Base-by-base conservation (phyloP, 768 basidiomycete genomes). In the Tubosaeta brunneosetosa region DNA sequence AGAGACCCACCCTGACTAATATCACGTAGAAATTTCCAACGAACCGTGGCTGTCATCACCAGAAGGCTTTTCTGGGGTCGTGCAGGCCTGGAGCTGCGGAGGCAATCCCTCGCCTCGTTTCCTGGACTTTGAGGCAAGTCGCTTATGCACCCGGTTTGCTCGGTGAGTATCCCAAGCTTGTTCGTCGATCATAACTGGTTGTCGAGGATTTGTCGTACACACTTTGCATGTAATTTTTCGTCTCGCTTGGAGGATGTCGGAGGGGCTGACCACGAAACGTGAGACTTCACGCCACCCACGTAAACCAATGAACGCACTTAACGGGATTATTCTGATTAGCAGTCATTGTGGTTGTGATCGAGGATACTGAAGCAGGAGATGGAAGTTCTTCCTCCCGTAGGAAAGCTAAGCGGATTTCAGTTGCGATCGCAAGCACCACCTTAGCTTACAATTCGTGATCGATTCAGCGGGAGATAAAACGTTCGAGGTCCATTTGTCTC, bases 171-270 rank as follows among this genome's bases (percentile, higher is more conserved):
- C 71, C 83, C 86, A 86, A 44, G 77, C 66, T 10, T 53, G 51
- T 9, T 74, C 76, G 45, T 88, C 78, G 69, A 92, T 79, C 74
- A 88, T 78, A 13, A 81, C 67, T 0, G 90, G 90, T 25, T 75
- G 73, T 19, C 75, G 67, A 2, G 73, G 60, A 50, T 88, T 72
- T 4, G 63, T 50, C 9, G 89, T 90, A 60, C 90, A 93, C 10
- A 76, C 65, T 3, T 75, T 61, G 64, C 90, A 93, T 4, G 81
- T 69, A 6, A 77, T 63, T 57, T 83, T 84, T 50, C 73, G 79
- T 46, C 82, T 78, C 1, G 81, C 80, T 42, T 71, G 64, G 4
- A 91, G 68, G 16, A 81, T 70, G 3, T 76, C 75, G 1, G 69
- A 67, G 3, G 88, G 87, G 56, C 89, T 92, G 38, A 45, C 56